Percentiles rank a stretch among this genome's conserved stretches.
These are phyloP conservation scores for Aegilops sharonensis DNA, from an alignment of 176 grass and related monocot species.

Conservation along the genomic window DNA sequence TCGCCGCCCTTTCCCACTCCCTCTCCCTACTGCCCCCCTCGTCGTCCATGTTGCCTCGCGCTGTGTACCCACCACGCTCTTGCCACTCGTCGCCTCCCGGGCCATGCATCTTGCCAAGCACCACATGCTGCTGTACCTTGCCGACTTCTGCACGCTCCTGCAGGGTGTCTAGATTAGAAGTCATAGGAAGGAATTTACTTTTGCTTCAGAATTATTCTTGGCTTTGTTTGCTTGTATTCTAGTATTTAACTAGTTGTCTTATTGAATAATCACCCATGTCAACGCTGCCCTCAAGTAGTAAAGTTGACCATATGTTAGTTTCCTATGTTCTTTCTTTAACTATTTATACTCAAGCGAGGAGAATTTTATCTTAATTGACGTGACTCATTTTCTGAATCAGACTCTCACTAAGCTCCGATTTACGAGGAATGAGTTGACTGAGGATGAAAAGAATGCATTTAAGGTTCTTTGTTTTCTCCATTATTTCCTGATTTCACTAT, in stretches of 20 bases:
- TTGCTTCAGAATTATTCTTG: neutral
- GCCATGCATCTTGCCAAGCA: constrained; percentile 27
- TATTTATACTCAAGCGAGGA: neutral
- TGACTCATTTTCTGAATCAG: constrained; percentile 37
- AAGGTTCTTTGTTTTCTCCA: constrained; percentile 50
- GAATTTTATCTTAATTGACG: constrained; percentile 21
- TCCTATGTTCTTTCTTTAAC: neutral
- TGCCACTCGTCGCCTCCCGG: constrained; percentile 38
- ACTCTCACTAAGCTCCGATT: constrained; percentile 94
- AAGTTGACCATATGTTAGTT: constrained; percentile 8
- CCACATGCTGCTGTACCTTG: constrained; percentile 46
- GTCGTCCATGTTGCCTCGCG: constrained; percentile 22
- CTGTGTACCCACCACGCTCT: constrained; percentile 38
- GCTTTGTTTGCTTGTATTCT: neutral
- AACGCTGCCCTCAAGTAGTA: neutral
- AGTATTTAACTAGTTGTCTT: constrained; percentile 2
- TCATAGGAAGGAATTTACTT: neutral
- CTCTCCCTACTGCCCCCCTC: constrained; percentile 24
- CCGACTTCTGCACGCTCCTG: constrained; percentile 35
- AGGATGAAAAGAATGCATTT: constrained; percentile 66
- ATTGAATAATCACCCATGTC: neutral
- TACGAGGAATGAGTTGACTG: constrained; percentile 63
- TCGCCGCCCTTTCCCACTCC: constrained; percentile 21
- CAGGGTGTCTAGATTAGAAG: neutral
- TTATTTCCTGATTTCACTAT: neutral